Conservation (phyloP, 169 alveolate species). For the Toxoplasma gondii region DNA sequence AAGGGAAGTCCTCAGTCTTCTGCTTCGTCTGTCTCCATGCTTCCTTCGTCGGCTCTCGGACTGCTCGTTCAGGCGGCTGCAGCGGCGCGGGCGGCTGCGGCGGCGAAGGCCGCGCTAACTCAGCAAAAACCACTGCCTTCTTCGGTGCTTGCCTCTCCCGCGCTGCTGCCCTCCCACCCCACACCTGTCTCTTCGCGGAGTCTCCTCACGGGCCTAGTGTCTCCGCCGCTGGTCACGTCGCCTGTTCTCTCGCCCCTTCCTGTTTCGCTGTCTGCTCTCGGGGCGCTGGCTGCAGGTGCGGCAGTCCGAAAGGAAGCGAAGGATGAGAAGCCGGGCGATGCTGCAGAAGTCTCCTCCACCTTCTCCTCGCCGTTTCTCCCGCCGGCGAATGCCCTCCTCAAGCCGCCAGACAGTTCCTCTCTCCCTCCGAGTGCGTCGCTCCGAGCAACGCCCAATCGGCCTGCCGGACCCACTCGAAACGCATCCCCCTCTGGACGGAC, state of each 20-base stretch:
- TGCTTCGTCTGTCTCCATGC: neutral
- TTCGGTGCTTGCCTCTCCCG: neutral
- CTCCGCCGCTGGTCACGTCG: neutral
- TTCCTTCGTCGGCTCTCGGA: neutral
- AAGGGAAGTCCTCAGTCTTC: neutral
- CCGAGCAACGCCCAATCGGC: neutral
- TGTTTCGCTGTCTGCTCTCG: neutral
- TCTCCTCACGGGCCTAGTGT: neutral
- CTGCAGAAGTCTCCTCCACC: neutral
- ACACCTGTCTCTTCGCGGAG: neutral
- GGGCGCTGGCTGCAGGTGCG: neutral
- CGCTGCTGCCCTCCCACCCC: neutral
- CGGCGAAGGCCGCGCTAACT: neutral
- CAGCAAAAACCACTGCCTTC: neutral
- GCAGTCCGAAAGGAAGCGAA: neutral
- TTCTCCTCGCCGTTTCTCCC: neutral
- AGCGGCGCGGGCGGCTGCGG: neutral
- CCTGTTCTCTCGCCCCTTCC: neutral
- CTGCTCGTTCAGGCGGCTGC: neutral
- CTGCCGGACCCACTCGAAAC: too few relatives aligned
- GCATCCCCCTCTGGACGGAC: too few relatives aligned
- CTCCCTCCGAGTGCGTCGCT: neutral
- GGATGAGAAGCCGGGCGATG: neutral
- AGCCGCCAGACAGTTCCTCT: neutral
- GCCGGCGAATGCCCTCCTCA: neutral